These are phyloP conservation scores for Pochonia chlamydosporia DNA, from an alignment of 2,329 filamentous ascomycete genomes.

Conservation along the genomic window DNA sequence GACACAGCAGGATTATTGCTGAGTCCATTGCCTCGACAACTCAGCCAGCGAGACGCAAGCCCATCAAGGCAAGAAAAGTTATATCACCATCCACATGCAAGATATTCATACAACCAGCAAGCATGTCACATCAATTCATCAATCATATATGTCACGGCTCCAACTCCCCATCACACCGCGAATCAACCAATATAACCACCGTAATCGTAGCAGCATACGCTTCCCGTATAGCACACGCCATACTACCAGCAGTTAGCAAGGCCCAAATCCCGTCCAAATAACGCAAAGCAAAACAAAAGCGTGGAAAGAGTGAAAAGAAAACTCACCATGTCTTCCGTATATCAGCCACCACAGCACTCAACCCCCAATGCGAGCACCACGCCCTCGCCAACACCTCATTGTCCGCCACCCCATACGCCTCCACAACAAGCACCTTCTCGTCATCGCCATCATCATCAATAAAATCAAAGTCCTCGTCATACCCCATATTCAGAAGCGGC, in stretches of 20 bases:
- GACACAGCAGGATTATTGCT: too few species aligned
- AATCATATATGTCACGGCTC: conserved; percentile 13
- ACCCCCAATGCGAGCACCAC: conserved; percentile 72
- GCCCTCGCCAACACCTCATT: conserved; percentile 72
- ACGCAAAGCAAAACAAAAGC: neutral
- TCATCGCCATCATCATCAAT: conserved; percentile 40
- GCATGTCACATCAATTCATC: conserved; percentile 4
- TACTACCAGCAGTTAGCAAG: conserved; percentile 33
- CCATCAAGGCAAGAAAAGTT: too few species aligned
- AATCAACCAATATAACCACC: conserved; percentile 64
- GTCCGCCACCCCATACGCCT: conserved; percentile 67
- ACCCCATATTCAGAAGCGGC: conserved; percentile 12
- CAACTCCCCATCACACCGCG: conserved; percentile 35
- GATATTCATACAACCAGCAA: conserved; percentile 2
- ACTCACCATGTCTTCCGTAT: conserved; percentile 60
- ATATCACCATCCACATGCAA: too few species aligned
- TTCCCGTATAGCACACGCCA: conserved; percentile 69
- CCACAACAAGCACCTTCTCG: conserved; percentile 64
- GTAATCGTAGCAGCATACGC: conserved; percentile 69
- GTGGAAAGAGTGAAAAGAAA: neutral
- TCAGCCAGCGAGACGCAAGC: too few species aligned
- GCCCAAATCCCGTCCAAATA: conserved; percentile 8
- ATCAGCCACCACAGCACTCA: conserved; percentile 66
- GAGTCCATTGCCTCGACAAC: neutral
- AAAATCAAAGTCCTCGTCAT: conserved; percentile 12